Evolutionary conservation across 2,329 filamentous ascomycete species (phyloP).

Genomic region (Calcarisporium arbuscula): DNA sequence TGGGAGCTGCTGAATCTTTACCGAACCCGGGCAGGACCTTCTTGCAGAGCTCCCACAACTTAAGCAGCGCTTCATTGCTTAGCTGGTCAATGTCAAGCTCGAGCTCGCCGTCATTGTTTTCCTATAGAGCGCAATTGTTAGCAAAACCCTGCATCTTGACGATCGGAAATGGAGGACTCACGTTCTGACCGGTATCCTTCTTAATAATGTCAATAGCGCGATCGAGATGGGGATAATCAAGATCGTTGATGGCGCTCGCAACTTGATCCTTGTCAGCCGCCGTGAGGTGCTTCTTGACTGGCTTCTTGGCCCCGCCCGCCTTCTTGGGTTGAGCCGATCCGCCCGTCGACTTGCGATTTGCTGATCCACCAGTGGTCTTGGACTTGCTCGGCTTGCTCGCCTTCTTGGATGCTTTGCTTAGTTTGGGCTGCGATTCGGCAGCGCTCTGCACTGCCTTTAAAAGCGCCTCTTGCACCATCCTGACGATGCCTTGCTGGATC

Average conservation of each 20-base stretch:
- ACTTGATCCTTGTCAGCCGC: constrained; percentile 87
- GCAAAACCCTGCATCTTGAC: background rate
- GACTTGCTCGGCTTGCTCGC: constrained; percentile 53
- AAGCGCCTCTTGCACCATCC: constrained; percentile 63
- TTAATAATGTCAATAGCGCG: constrained; percentile 87
- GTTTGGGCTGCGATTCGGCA: constrained; percentile 38
- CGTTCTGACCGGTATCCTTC: constrained; percentile 71
- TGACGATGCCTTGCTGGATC: constrained; percentile 56
- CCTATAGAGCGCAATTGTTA: constrained; percentile 28
- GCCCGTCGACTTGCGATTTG: constrained; percentile 37
- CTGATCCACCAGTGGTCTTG: constrained; percentile 26
- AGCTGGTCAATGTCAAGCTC: constrained; percentile 55
- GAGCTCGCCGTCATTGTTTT: constrained; percentile 53
- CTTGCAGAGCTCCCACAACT: constrained; percentile 42
- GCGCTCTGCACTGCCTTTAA: constrained; percentile 65
- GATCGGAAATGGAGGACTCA: constrained; percentile 36
- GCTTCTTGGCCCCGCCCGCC: constrained; percentile 36
- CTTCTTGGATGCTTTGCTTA: constrained; percentile 54
- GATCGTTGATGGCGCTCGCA: constrained; percentile 73
- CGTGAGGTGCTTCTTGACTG: constrained; percentile 50
- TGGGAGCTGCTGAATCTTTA: constrained; percentile 22
- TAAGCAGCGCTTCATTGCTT: constrained; percentile 47
- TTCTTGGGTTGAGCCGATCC: constrained; percentile 28
- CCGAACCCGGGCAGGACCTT: constrained; percentile 35
- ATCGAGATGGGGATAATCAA: constrained; percentile 71